Percentiles rank a stretch among this genome's conserved stretches.
These are phyloP conservation scores for Boechera stricta DNA, from an alignment of 345 rosid genomes.

Conservation along the genomic window DNA sequence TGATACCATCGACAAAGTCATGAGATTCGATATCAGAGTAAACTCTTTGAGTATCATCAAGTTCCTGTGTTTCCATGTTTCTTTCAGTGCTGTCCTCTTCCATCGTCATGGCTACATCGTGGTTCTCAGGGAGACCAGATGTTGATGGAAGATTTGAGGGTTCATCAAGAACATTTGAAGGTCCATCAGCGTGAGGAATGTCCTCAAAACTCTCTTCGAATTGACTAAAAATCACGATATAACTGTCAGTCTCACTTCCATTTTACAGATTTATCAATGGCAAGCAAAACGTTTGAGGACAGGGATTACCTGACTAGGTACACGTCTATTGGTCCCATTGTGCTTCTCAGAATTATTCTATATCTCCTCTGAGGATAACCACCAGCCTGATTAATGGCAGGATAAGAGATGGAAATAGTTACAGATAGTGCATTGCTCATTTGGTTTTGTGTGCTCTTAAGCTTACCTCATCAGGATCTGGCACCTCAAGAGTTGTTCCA, in stretches of 20 bases:
- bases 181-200: slow-evolving; percentile 65
- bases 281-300: slow-evolving; percentile 23
- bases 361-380: slow-evolving; percentile 92
- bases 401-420: slow-evolving; percentile 19
- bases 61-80: slow-evolving; percentile 58
- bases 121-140: slow-evolving; percentile 56
- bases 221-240: slow-evolving; percentile 54
- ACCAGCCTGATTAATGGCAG: slow-evolving; percentile 63
- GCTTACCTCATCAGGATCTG: slow-evolving; percentile 98
- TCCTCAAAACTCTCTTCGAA: slow-evolving; percentile 93
- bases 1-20: slow-evolving; percentile 83
- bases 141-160: slow-evolving; percentile 61
- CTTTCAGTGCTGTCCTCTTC: slow-evolving; percentile 63
- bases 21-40: slow-evolving; percentile 66
- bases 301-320: slow-evolving; percentile 84
- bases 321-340: slow-evolving; percentile 98
- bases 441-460: slow-evolving; percentile 26
- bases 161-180: slow-evolving; percentile 58
- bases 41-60: slow-evolving; percentile 56
- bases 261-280: slow-evolving; percentile 1
- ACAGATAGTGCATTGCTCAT: not conserved
- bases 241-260: slow-evolving; percentile 23
- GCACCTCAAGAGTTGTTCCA: slow-evolving; percentile 97
- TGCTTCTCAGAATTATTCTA: slow-evolving; percentile 90
- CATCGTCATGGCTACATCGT: slow-evolving; percentile 40